A percentile compares a stretch with the other conserved stretches of the same genome.
phyloP scores from a whole-genome alignment of 768 basidiomycete species.

The Agaricus subrufescens region DNA sequence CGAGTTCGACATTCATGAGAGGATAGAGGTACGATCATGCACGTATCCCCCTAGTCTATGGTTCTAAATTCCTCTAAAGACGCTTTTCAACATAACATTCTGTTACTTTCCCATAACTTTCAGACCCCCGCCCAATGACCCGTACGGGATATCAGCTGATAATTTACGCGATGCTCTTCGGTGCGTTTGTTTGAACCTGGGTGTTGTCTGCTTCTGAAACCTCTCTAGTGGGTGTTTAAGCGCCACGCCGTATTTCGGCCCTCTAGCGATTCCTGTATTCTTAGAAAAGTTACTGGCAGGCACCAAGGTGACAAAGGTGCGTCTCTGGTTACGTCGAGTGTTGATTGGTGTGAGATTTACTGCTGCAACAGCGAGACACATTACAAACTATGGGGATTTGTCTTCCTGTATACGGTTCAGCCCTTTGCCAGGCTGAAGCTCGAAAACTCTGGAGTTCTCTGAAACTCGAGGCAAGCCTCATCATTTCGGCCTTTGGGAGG shows the following conservation, averaged over 20 bases:
- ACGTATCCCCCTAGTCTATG: background rate
- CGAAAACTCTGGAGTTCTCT: slow-evolving; percentile 86
- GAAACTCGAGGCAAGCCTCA: slow-evolving; percentile 84
- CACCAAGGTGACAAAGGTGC: slow-evolving; percentile 78
- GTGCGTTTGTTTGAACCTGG: slow-evolving; percentile 28
- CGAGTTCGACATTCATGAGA: slow-evolving; percentile 76
- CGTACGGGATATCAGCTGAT: slow-evolving; percentile 86
- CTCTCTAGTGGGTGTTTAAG: slow-evolving; percentile 58
- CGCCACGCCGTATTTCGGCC: slow-evolving; percentile 79
- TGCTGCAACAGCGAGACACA: slow-evolving; percentile 65
- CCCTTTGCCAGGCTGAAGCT: slow-evolving; percentile 54
- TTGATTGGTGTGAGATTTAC: background rate
- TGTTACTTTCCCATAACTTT: slow-evolving; percentile 99
- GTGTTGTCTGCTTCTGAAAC: slow-evolving; percentile 2
- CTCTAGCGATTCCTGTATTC: slow-evolving; percentile 81
- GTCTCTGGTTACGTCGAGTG: background rate
- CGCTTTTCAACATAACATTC: slow-evolving; percentile 90
- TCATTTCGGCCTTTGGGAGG: background rate
- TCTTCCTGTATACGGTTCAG: slow-evolving; percentile 80
- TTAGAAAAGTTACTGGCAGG: slow-evolving; percentile 88
- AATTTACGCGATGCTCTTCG: slow-evolving; percentile 74
- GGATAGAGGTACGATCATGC: slow-evolving; percentile 62
- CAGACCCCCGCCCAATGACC: slow-evolving; percentile 89
- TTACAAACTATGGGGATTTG: slow-evolving; percentile 72
- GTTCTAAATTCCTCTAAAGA: slow-evolving; percentile 35